Conservation (phyloP, 257 asterid species). For the Capsicum pubescens region DNA sequence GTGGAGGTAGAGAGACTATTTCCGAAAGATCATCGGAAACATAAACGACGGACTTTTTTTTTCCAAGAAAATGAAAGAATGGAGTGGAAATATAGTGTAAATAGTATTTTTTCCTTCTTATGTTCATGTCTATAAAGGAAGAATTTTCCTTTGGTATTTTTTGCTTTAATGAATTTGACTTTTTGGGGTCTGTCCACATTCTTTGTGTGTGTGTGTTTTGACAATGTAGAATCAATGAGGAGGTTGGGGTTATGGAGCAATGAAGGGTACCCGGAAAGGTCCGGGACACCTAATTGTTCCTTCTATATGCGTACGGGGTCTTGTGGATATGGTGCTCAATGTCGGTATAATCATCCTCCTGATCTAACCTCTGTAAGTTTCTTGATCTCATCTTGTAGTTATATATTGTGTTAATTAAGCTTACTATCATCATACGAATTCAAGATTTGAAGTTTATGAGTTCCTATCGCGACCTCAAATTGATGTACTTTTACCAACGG, state of each 20-base stretch:
- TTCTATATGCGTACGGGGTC: conserved; percentile 81
- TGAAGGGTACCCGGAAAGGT: conserved; percentile 75
- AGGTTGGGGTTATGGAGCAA: conserved; percentile 59
- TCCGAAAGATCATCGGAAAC: too few relatives aligned
- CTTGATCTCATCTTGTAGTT: neutral
- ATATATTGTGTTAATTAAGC: conserved; percentile 6
- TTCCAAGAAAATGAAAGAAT: too few relatives aligned
- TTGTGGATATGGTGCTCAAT: conserved; percentile 81
- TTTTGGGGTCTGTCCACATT: neutral
- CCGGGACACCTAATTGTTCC: conserved; percentile 69
- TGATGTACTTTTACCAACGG: neutral
- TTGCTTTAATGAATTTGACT: neutral
- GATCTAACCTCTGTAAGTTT: conserved; percentile 67
- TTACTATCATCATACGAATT: neutral
- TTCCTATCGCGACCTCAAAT: neutral
- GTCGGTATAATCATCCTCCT: conserved; percentile 87
- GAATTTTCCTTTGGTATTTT: neutral
- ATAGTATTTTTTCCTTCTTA: neutral
- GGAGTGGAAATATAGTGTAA: neutral
- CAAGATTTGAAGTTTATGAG: neutral
- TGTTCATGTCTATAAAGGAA: neutral
- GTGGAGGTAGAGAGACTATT: too few relatives aligned
- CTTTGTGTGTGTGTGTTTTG: neutral
- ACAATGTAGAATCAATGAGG: conserved; percentile 60
- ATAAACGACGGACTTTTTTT: too few relatives aligned